Base-by-base conservation (phyloP, 495 filamentous ascomycete species). In the Podospora bellae-mahoneyi region DNA sequence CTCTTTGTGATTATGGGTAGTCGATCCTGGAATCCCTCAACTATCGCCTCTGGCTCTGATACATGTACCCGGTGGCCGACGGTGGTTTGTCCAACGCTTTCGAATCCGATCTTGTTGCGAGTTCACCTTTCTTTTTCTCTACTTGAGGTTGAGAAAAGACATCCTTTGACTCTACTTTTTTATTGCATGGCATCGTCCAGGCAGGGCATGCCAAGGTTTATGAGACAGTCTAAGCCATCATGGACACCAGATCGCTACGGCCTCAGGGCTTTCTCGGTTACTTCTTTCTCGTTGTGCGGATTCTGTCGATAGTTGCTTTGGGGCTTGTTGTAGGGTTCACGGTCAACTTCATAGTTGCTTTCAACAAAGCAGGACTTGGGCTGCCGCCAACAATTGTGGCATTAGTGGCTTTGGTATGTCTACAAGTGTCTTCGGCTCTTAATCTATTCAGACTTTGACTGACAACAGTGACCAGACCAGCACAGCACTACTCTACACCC, bases 361-460 rank as follows among this genome's bases (percentile, higher is more conserved):
- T 56, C 7, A 58, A 34, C 5, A 53, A 28, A 6, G 55, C 15
- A 2, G 32, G 34, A n/a, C 5, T 15, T 39, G 5, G 20, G 16
- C 27, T 39, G 15, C 57, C 71, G 0, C 62, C 39, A 3, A 64
- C 4, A 18, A 39, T 72, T 1, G 28, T 70, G 10, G 64, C 32
- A 18, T 19, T 62, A 9, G 19, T 68, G n/a, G 10, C 68, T 55
- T 26, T 69, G 7, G 70, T 69, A 69, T 55, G 64, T 62, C 18
- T 54, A 19, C 94, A 91, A 88, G 88, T 27, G 23, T 89, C 85
- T 78, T 87, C 94, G 69, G 87, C 90, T 16, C 85, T 87, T 30
- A 84, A 84, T 96, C 67, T 97, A 96, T 81, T 84, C 86, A 69
- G 79, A 89, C 57, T 88, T 88, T 94, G 68, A 89, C 88, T 39